Conservation (phyloP, 2,329 filamentous ascomycete genomes). For the Exophiala sideris region DNA sequence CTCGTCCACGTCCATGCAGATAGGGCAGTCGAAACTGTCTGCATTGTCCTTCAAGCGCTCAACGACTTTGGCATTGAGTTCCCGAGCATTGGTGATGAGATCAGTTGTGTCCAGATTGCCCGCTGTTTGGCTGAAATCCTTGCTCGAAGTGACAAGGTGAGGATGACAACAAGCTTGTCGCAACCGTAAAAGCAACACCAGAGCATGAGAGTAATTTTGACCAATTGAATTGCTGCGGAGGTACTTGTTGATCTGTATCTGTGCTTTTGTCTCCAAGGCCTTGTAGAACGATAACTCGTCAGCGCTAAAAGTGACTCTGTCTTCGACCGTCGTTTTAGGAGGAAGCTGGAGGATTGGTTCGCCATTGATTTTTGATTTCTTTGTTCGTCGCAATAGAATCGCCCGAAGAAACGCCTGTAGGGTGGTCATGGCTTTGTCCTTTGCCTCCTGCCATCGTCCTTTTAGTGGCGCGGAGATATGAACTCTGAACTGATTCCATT, state of each 20-base stretch:
- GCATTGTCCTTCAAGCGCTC: slow-evolving; percentile 56
- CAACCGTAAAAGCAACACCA: slow-evolving; percentile 76
- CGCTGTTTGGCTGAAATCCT: slow-evolving; percentile 58
- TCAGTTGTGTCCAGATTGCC: slow-evolving; percentile 50
- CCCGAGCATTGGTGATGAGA: slow-evolving; percentile 61
- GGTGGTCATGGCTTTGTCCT: slow-evolving; percentile 60
- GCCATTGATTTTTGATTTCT: slow-evolving; percentile 74
- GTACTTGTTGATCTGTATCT: slow-evolving; percentile 73
- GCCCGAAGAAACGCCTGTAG: slow-evolving; percentile 74
- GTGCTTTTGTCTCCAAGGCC: slow-evolving; percentile 63
- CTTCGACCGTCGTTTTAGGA: slow-evolving; percentile 59
- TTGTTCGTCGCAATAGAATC: slow-evolving; percentile 77
- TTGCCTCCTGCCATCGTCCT: slow-evolving; percentile 36
- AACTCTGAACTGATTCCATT: slow-evolving; percentile 58
- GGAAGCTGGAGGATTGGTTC: slow-evolving; percentile 70
- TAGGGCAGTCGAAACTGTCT: slow-evolving; percentile 71
- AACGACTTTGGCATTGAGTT: slow-evolving; percentile 60
- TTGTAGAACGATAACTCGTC: slow-evolving; percentile 65
- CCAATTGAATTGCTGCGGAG: slow-evolving; percentile 58
- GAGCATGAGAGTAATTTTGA: slow-evolving; percentile 72
- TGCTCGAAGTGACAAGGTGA: slow-evolving; percentile 53
- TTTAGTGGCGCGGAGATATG: slow-evolving; percentile 55
- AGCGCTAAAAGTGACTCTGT: slow-evolving; percentile 63
- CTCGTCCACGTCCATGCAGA: slow-evolving; percentile 72
- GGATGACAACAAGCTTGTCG: slow-evolving; percentile 79